These are phyloP conservation scores for Cephalotrichum gorgonifer DNA, from an alignment of 2,329 filamentous ascomycete species.

Conservation along the genomic window DNA sequence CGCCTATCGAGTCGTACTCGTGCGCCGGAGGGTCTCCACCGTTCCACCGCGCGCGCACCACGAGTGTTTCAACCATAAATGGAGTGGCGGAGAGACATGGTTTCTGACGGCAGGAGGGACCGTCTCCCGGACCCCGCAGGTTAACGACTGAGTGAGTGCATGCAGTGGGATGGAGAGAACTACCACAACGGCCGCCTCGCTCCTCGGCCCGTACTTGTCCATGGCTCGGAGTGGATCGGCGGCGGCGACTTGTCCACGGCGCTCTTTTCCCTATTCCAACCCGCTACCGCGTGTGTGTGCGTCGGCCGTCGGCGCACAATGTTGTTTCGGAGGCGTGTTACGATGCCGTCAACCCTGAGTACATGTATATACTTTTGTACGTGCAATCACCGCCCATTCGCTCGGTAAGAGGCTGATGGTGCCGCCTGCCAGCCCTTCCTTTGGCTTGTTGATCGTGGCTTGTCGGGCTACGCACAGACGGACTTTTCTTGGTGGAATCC, in stretches of 20 bases:
- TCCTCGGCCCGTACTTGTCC: no score
- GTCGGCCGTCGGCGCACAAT: background rate
- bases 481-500: background rate
- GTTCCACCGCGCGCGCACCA: background rate
- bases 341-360: background rate
- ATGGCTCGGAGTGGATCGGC: no score
- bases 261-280: background rate
- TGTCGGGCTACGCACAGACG: background rate
- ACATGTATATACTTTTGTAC: no score
- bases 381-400: background rate
- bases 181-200: no score
- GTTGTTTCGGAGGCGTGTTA: background rate
- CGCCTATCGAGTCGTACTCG: no score
- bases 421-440: no score
- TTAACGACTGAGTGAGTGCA: background rate
- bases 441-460: background rate
- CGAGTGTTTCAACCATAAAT: background rate
- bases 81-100: background rate
- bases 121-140: background rate
- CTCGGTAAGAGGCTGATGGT: background rate
- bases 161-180: background rate
- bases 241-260: no score
- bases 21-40: no score
- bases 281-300: background rate
- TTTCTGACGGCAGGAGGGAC: background rate